Conservation (phyloP, 108 stramenopile species). For the Cyclotella choctawhatcheeana region DNA sequence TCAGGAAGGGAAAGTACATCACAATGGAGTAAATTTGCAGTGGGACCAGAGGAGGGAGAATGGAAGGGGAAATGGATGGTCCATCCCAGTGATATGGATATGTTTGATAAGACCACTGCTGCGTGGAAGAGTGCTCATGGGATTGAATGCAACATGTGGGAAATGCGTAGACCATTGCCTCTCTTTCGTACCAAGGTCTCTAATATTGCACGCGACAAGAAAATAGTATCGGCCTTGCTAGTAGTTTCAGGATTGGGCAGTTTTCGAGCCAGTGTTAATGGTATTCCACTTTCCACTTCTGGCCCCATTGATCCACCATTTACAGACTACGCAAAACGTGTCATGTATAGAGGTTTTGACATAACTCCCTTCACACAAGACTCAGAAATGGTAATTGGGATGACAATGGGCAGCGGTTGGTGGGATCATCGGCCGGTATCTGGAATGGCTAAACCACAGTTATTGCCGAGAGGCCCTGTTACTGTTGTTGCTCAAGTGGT, state of each 20-base stretch:
- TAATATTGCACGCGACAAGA: constrained; percentile 1
- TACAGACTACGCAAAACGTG: constrained; percentile 51
- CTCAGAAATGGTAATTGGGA: constrained; percentile 18
- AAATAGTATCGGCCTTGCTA: constrained; percentile 34
- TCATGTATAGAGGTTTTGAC: constrained; percentile 54
- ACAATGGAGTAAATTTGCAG: constrained; percentile 17
- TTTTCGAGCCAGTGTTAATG: constrained; percentile 46
- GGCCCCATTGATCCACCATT: constrained; percentile 48
- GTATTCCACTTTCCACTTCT: constrained; percentile 43
- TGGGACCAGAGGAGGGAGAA: constrained; percentile 25
- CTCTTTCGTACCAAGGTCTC: constrained; percentile 29
- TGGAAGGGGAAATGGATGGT: constrained; percentile 44
- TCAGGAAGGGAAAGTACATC: neutral
- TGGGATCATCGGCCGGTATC: constrained; percentile 46
- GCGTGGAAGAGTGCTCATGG: neutral
- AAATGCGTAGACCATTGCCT: constrained; percentile 26
- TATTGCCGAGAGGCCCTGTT: constrained; percentile 25
- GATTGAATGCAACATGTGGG: constrained; percentile 23
- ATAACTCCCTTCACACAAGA: constrained; percentile 30
- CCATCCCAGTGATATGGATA: constrained; percentile 35
- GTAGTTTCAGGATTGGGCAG: constrained; percentile 46
- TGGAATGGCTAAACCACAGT: constrained; percentile 32
- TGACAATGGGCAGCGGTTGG: constrained; percentile 50
- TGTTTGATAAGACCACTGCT: constrained; percentile 19
- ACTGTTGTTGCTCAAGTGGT: constrained; percentile 36